Evolutionary conservation across 2,329 filamentous ascomycete genomes (phyloP), one percentile per base, ranked within the genome.

Genomic region (Trematosphaeria pertusa): DNA sequence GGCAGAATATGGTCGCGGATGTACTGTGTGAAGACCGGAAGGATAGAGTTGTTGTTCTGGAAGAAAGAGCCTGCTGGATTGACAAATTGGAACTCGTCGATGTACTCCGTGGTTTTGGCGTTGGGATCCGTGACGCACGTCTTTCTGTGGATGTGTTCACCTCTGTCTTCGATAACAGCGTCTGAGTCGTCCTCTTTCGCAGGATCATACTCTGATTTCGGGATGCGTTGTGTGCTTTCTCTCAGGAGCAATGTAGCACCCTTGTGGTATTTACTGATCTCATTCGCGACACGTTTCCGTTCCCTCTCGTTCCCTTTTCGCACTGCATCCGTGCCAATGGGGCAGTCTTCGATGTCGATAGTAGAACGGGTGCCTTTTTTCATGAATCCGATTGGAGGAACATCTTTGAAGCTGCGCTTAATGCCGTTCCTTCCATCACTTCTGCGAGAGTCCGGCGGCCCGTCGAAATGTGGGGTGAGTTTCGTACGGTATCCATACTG

Each of bases 1-100:
- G 85, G 86, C 2, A 92, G 78, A 64, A 93, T 88, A 71, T 88
- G 83, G 28, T 88, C 80, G 53, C 91, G 88, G 69, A 97, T 89
- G 77, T 95, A 96, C 57, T 85, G 81, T 11, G 91, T 96, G 74
- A 97, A 96, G 12, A 78, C 75, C 21, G 89, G 85, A 18, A 99
- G 86, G 73, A 99, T 97, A 44, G 91, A 95, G 79, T 97, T 97
- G 82, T 99, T 99, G 81, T 99, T 99, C 70, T 99, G 94, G 83
- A 99, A 99, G 78, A 99, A 99, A 41, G 90, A 86, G 49, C 92
- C 92, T 9, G 94, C 94, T 2, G 89, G 90, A 76, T 96, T 97
- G 70, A 87, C 87, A 76, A 99, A 96, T 65, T 86, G 78, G 76
- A 88, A 94, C 71, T 85, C 76, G 65, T 87, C 90, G 53, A 99